Conservation (phyloP, 2,329 filamentous ascomycete species). For the Colletotrichum acutatum region DNA sequence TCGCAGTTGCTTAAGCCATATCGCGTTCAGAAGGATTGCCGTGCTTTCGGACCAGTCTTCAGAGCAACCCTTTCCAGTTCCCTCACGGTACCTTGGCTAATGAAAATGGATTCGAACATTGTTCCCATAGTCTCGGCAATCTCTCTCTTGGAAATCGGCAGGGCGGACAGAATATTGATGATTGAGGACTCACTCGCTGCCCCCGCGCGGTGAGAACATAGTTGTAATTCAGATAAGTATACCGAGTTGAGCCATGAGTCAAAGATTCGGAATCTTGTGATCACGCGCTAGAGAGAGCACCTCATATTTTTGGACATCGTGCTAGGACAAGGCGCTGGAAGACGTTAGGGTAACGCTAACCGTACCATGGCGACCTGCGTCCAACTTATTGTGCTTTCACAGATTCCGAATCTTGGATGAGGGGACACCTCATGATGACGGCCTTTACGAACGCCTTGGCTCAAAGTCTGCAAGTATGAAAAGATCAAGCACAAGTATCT, state of each 20-base stretch:
- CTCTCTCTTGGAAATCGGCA: too few species aligned
- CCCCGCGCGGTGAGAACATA: not conserved
- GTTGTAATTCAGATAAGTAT: not conserved
- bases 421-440: too few species aligned
- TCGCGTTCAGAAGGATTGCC: not conserved
- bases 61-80: not conserved
- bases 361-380: too few species aligned
- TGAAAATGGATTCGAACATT: not conserved
- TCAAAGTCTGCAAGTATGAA: too few species aligned
- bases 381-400: not conserved
- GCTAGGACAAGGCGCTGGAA: not conserved
- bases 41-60: too few species aligned
- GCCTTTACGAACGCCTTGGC: too few species aligned
- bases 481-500: too few species aligned
- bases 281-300: not conserved
- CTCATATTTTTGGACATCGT: not conserved
- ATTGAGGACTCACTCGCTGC: not conserved
- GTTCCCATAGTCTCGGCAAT: fast-evolving
- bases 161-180: not conserved
- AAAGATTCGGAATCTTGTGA: not conserved
- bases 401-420: not conserved
- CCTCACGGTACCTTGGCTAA: not conserved
- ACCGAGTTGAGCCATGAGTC: not conserved
- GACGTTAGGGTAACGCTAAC: not conserved
- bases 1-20: not conserved